Base-by-base conservation (phyloP, 176 grass and related monocot genomes). In the Lolium multiflorum region DNA sequence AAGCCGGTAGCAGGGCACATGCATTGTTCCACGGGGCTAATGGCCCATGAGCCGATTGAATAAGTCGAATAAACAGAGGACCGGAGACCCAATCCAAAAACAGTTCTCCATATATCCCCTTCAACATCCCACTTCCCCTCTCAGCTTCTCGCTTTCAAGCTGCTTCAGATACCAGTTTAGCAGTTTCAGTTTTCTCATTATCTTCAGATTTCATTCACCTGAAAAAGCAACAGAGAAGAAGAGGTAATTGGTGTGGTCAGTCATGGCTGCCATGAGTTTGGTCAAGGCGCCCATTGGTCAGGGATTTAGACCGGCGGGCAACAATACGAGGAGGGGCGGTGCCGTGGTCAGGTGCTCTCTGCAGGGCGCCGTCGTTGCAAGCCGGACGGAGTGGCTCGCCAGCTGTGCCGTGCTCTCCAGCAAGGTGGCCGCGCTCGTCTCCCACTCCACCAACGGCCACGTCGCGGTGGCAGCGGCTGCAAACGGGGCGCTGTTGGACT, bases 371-470 rank as follows among this genome's bases (percentile, higher is more conserved):
- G 84, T 81, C 11, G 86, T 89, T 7, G 80, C 73, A 17, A 89
- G 68, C 81, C 86, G 91, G 3, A 2, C 88, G 13, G 97, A 98
- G 21, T 96, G 97, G 97, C 90, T 89, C 84, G 92, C 93, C 84
- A 87, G 73, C 79, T 98, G 96, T 74, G 90, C 92, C 31, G 93
- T 98, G 79, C 94, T 98, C 24, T 92, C 94, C 56, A 89, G 96
- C 93, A 95, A 95, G 76, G 90, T 82, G 71, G 92, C 81, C 57
- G 84, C 87, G 46, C 78, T 83, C 79, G 86, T 62, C 38, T 18
- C 85, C 52, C 65, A 69, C 77, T 82, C 74, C 17, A 9, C 44
- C 9, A 74, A 91, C 12, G 49, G 75, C 9, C 76, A 80, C 2
- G 26, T 84, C 60, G 49, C 59, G 9, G 13, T 52, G 6, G 54